phyloP scores from a whole-genome alignment of 2,329 filamentous ascomycete species.

The Aspergillus neoniger region DNA sequence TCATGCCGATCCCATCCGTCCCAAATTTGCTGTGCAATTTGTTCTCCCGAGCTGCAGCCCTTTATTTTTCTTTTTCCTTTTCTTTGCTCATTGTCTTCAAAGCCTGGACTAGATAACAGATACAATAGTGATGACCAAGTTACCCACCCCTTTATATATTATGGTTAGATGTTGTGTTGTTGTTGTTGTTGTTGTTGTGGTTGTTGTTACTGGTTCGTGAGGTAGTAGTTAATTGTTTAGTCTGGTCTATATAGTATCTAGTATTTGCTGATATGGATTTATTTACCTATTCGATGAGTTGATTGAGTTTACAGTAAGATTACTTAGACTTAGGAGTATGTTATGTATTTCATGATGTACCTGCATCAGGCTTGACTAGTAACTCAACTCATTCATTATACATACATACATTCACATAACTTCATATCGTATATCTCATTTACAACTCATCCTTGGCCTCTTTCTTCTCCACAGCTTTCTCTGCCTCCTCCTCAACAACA shows the following conservation, averaged over 20 bases:
- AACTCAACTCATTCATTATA: conserved; percentile 11
- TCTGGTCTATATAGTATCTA: neutral
- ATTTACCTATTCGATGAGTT: too few species aligned
- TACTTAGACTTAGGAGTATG: neutral
- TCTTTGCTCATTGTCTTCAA: neutral
- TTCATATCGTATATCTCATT: conserved; percentile 19
- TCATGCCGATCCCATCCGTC: conserved; percentile 24
- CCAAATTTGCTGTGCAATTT: conserved; percentile 38
- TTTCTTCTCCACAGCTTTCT: conserved; percentile 7
- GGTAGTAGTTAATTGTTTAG: neutral
- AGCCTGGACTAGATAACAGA: conserved; percentile 26
- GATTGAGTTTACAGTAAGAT: too few species aligned
- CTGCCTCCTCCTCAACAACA: conserved; percentile 12
- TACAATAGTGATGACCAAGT: conserved; percentile 26
- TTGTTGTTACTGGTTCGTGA: neutral
- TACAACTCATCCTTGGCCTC: conserved; percentile 33
- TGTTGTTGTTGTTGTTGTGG: neutral
- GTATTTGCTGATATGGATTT: too few species aligned
- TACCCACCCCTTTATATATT: neutral
- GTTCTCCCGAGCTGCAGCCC: conserved; percentile 5
- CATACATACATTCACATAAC: conserved; percentile 13
- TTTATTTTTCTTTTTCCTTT: neutral
- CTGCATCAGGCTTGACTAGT: neutral
- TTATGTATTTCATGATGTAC: neutral
- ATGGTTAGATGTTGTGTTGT: neutral